Evolutionary conservation across 768 basidiomycete genomes (phyloP), one percentile per base, ranked within the genome.

Genomic region (Rubroboletus pulcherrimus): DNA sequence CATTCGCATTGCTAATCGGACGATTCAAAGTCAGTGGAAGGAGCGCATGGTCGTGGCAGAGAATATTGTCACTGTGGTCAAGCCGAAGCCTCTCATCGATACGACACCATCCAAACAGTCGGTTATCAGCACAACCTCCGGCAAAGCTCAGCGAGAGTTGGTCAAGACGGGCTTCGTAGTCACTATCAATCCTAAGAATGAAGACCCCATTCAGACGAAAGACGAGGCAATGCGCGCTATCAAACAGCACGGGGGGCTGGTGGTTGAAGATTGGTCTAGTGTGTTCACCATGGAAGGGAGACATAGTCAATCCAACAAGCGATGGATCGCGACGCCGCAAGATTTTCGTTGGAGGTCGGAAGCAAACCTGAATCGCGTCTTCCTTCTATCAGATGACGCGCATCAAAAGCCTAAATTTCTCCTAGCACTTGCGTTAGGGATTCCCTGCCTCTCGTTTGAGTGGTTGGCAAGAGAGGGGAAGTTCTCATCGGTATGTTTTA

Each of bases 321-420:
- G 82, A 37, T 89, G 87, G 85, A 62, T 74, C 21, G 77, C 83
- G 33, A 67, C 69, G 5, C 72, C 76, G 34, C 65, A 74, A 17
- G 81, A 87, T 34, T 76, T 83, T 30, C 65, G 71, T 37, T 77
- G 75, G 49, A 73, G 74, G 34, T 55, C 66, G n/a, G 73, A 75
- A 30, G 71, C 83, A 37, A 57, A 60, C 1, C 15, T 71, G 38
- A 69, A 71, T 33, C 78, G 81, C 14, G 75, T 87, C 24, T 89
- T 90, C 69, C 74, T 91, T 39, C 57, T 91, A 15, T 81, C 89
- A 0, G 85, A 90, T 58, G 80, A 84, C 14, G 67, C 78, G 9
- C 82, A 78, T 60, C 81, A 83, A 54, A 93, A 90, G 61, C 81
- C 87, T 10, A 95, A 94, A 70, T 93, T 81, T 63, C 75, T 96